These are phyloP conservation scores for Linum tenue DNA, from an alignment of 345 rosid species.

Conservation along the genomic window DNA sequence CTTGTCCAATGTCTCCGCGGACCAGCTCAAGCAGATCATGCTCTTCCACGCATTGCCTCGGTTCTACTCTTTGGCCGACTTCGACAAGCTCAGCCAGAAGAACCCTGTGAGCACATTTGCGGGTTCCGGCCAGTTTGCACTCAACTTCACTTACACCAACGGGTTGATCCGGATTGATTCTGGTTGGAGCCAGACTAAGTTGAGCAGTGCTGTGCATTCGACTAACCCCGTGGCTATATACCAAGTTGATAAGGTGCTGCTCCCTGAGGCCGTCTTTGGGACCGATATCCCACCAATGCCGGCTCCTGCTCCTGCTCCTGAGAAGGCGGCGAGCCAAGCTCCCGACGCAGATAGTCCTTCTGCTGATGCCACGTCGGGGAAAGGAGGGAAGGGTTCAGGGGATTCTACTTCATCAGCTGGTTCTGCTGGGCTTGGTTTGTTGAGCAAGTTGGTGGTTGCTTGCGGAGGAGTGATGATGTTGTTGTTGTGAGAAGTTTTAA, in stretches of 20 bases:
- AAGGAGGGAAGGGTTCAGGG: slow-evolving; percentile 13
- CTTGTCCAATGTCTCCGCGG: slow-evolving; percentile 55
- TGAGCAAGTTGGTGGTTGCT: neutral
- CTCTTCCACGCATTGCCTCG: slow-evolving; percentile 79
- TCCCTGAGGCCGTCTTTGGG: slow-evolving; percentile 84
- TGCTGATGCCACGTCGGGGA: slow-evolving; percentile 23
- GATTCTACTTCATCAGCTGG: slow-evolving; percentile 1
- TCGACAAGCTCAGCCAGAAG: slow-evolving; percentile 64
- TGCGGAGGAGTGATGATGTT: neutral
- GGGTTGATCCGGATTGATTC: slow-evolving; percentile 59
- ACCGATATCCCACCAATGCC: slow-evolving; percentile 81
- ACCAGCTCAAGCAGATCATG: slow-evolving; percentile 60
- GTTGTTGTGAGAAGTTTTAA: neutral
- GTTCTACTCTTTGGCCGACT: slow-evolving; percentile 61
- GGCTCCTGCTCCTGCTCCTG: slow-evolving; percentile 86
- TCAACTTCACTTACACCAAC: slow-evolving; percentile 57
- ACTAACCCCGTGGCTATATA: slow-evolving; percentile 76
- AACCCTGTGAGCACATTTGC: slow-evolving; percentile 62
- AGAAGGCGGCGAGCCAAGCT: slow-evolving; percentile 19
- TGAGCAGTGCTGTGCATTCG: slow-evolving; percentile 69
- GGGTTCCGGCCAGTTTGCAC: slow-evolving; percentile 44
- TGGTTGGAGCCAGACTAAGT: slow-evolving; percentile 68
- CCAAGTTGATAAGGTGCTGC: slow-evolving; percentile 66
- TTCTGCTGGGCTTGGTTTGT: neutral
- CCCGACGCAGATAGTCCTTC: slow-evolving; percentile 64